Evolutionary conservation across 2,329 filamentous ascomycete species (phyloP), one percentile per base, ranked within the genome.

Genomic region (Fusarium keratoplasticum): DNA sequence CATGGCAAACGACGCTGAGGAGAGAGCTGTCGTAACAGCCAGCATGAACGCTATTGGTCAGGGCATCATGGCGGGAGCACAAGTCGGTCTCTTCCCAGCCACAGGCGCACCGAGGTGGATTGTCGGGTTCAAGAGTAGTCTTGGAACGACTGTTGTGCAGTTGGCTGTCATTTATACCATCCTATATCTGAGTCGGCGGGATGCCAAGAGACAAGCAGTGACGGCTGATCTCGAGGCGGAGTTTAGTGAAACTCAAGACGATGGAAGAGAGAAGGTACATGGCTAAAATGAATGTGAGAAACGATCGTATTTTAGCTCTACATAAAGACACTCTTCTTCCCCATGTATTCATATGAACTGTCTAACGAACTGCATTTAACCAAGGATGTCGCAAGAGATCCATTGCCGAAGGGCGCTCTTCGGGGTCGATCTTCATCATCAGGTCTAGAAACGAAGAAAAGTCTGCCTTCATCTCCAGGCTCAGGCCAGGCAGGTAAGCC

Each of bases 1-100:
- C 10, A 83, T 83, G 81, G 77, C 79, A 3, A 79, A 81, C 13
- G 82, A 83, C 50, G 82, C 82, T 9, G 84, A 85, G 63, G 83
- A 85, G 68, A 78, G 83, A 22, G 83, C 83, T 2, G 78, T 84
- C 2, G 82, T 84, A 7, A 84, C 82, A 18, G 83, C 82, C 1
- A 84, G 82, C 33, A 85, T 85, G 83, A 85, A 85, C 57, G 81
- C 83, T 7, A 83, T 85, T 57, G 83, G 84, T 1, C 83, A 85
- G 68, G 83, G 80, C 3, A 83, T 85, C 36, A 81, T 79, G 14
- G 83, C 84, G 0, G 82, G 83, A 55, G 81, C 79, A 3, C 83
- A 85, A 62, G 73, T 85, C 16, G 77, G 83, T 6, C 82, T 83
- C 60, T 85, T 80, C 52, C 82, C 83, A 0, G 82, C 83, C 0